Evolutionary conservation across 2,329 filamentous ascomycete species (phyloP).

Genomic region (Ploettnerulaceae sp.): DNA sequence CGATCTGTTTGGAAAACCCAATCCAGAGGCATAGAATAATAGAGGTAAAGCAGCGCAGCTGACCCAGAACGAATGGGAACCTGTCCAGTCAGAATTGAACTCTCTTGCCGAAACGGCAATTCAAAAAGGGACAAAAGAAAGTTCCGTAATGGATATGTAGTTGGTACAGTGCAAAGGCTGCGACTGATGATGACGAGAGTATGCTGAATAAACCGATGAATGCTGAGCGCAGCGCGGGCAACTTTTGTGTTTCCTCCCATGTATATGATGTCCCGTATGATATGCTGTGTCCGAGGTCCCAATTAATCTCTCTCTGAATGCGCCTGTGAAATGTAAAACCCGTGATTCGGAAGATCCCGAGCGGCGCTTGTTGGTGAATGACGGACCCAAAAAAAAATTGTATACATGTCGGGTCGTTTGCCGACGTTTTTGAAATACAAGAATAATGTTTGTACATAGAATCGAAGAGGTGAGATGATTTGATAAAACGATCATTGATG

Average conservation of each 20-base stretch:
- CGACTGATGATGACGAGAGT: too few species aligned
- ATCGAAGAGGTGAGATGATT: slow-evolving; percentile 14
- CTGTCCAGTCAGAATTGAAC: too few species aligned
- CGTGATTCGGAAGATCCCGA: slow-evolving; percentile 16
- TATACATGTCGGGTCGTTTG: slow-evolving; percentile 16
- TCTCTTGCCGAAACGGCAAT: too few species aligned
- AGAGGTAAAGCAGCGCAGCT: too few species aligned
- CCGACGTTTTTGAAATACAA: slow-evolving; percentile 19
- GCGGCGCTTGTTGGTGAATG: slow-evolving; percentile 14
- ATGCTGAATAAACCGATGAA: slow-evolving; percentile 16
- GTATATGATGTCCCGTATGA: slow-evolving; percentile 25
- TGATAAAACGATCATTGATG: slow-evolving; percentile 10
- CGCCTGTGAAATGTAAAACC: slow-evolving; percentile 22
- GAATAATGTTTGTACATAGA: slow-evolving; percentile 22
- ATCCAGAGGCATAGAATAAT: too few species aligned
- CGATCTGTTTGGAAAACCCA: too few species aligned
- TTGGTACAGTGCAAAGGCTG: too few species aligned
- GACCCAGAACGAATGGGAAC: too few species aligned
- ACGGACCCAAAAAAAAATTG: slow-evolving; percentile 23
- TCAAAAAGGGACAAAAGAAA: too few species aligned
- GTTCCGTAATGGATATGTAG: too few species aligned
- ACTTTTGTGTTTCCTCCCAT: slow-evolving; percentile 32
- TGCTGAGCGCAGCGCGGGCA: slow-evolving; percentile 33
- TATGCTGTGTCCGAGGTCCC: slow-evolving; percentile 18
- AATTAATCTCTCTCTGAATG: slow-evolving; percentile 24